A percentile compares a stretch with the other conserved stretches of the same genome.
phyloP scores from a whole-genome alignment of 2,329 filamentous ascomycete species.

The Aspergillus amoenus region DNA sequence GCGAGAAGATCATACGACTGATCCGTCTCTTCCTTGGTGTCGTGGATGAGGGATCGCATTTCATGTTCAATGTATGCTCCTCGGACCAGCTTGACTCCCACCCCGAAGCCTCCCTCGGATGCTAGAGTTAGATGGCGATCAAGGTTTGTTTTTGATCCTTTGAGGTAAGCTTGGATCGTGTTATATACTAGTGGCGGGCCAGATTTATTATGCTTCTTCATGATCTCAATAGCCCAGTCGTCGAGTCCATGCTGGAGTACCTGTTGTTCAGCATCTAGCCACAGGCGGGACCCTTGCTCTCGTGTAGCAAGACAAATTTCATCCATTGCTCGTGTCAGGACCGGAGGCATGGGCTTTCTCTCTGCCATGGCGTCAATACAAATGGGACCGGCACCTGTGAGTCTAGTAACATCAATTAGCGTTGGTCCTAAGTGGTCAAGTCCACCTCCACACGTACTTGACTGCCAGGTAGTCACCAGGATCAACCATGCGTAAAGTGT shows the following conservation, averaged over 20 bases:
- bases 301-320: constrained; percentile 37
- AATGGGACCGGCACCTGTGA: constrained; percentile 44
- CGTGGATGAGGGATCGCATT: constrained; percentile 33
- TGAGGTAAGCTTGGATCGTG: constrained; percentile 50
- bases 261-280: constrained; percentile 51
- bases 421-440: no score
- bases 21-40: constrained; percentile 41
- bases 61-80: constrained; percentile 49
- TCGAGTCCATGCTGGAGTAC: constrained; percentile 46
- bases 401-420: constrained; percentile 24
- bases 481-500: constrained; percentile 47
- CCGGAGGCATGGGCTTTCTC: constrained; percentile 20
- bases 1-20: constrained; percentile 52
- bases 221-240: constrained; percentile 46
- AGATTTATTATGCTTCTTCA: constrained; percentile 44
- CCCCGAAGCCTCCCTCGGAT: constrained; percentile 39
- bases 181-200: constrained; percentile 36
- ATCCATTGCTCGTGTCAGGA: constrained; percentile 30
- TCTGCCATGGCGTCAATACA: constrained; percentile 39
- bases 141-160: constrained; percentile 39
- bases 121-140: constrained; percentile 40
- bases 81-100: constrained; percentile 47
- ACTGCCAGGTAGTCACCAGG: constrained; percentile 44
- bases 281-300: constrained; percentile 38
- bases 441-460: constrained; percentile 31